Conservation (phyloP, 2,329 filamentous ascomycete species). For the Dothistroma pini region DNA sequence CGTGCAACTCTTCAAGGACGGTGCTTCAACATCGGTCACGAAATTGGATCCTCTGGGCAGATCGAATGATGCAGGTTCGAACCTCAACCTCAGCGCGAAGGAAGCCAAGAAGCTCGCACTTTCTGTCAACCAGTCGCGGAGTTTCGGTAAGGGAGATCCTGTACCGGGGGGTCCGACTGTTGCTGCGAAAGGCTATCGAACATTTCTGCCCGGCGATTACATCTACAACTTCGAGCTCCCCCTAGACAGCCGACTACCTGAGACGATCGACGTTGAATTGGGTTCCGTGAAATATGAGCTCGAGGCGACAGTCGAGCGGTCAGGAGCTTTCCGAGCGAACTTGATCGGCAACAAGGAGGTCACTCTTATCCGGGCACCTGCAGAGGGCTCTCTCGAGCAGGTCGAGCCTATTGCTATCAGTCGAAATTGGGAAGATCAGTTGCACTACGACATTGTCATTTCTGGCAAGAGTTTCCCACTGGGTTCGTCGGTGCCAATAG, state of each 20-base stretch:
- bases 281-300: conserved; percentile 86
- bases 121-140: conserved; percentile 76
- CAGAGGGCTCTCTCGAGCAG: conserved; percentile 84
- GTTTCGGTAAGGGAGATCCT: conserved; percentile 75
- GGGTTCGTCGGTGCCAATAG: conserved; percentile 82
- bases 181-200: conserved; percentile 76
- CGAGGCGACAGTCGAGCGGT: conserved; percentile 77
- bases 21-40: conserved; percentile 34
- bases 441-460: conserved; percentile 94
- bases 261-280: conserved; percentile 83
- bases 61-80: conserved; percentile 39
- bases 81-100: conserved; percentile 42
- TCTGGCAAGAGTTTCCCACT: conserved; percentile 93
- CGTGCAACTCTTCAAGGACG: conserved; percentile 53
- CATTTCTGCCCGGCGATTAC: conserved; percentile 74
- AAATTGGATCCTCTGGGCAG: conserved; percentile 29
- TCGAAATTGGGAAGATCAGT: conserved; percentile 88
- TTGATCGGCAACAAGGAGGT: conserved; percentile 79
- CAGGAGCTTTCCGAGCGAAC: conserved; percentile 87
- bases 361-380: conserved; percentile 75
- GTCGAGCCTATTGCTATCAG: conserved; percentile 93
- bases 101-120: conserved; percentile 69
- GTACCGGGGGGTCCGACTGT: conserved; percentile 52
- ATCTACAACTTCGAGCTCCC: conserved; percentile 77
- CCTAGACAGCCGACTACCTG: conserved; percentile 72